Percentiles rank a stretch among this genome's conserved stretches.
Evolutionary conservation across 2,329 filamentous ascomycete genomes (phyloP).

Genomic region (Alternaria alternata): DNA sequence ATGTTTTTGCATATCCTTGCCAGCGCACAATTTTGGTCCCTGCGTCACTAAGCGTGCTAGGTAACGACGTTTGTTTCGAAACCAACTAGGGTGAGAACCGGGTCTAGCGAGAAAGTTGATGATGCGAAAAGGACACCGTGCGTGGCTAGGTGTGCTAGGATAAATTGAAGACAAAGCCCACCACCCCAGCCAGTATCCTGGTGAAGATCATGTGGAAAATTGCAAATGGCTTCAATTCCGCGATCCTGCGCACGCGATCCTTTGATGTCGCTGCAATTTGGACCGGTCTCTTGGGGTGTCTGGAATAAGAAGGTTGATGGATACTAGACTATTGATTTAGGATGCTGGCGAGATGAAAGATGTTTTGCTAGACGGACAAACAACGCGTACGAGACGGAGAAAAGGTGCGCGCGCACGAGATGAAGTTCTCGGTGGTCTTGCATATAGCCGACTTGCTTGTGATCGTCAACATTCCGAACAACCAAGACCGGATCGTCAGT

Average conservation of each 20-base stretch:
- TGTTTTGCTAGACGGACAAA: neutral
- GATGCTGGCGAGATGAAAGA: neutral
- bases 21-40: neutral
- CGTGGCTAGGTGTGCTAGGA: neutral
- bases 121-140: neutral
- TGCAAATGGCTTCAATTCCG: neutral
- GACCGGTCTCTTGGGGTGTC: neutral
- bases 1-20: neutral
- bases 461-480: neutral
- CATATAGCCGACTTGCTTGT: neutral
- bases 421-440: neutral
- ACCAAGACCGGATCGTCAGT: neutral
- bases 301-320: neutral
- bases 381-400: too few relatives aligned
- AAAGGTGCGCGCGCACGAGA: too few relatives aligned
- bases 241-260: neutral
- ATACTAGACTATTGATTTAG: neutral
- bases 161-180: neutral
- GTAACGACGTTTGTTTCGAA: slow-evolving; percentile 3
- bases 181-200: neutral
- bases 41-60: neutral
- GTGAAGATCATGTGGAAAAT: neutral
- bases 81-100: neutral
- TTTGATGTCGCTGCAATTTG: neutral
- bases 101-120: neutral